These are phyloP conservation scores for Carex kokanica DNA, from an alignment of 176 grass and related monocot species.

Conservation along the genomic window DNA sequence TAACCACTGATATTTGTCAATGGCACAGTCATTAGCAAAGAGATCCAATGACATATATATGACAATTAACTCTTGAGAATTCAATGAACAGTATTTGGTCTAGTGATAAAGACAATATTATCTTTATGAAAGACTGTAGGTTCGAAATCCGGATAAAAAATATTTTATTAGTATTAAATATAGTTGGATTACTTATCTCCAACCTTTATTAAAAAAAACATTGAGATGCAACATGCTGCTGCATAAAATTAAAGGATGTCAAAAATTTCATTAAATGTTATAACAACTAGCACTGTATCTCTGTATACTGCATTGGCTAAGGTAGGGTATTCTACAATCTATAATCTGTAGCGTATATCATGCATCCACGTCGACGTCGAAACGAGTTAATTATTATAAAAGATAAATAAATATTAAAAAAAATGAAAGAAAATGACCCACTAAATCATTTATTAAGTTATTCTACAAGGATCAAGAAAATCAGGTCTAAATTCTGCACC, in stretches of 20 bases:
- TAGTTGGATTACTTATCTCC: no score
- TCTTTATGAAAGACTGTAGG: no score
- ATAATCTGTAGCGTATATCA: background rate
- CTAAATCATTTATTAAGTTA: slow-evolving; percentile 5
- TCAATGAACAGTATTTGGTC: no score
- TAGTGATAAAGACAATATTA: no score
- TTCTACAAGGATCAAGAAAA: background rate
- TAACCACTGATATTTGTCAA: background rate
- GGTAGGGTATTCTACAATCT: background rate
- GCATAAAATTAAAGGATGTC: background rate
- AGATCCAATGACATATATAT: background rate
- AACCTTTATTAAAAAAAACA: no score
- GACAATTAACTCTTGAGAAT: background rate
- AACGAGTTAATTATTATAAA: background rate
- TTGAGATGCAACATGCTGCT: background rate
- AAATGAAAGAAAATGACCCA: background rate
- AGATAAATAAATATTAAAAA: background rate
- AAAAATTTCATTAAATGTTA: background rate
- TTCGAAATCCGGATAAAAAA: no score
- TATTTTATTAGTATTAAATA: no score
- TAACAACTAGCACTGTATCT: background rate
- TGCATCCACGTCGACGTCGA: background rate
- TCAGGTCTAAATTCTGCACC: background rate
- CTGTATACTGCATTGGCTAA: background rate
- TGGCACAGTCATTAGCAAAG: background rate